phyloP scores from a whole-genome alignment of 208 protist genomes.

The Angomonas ambiguus region DNA sequence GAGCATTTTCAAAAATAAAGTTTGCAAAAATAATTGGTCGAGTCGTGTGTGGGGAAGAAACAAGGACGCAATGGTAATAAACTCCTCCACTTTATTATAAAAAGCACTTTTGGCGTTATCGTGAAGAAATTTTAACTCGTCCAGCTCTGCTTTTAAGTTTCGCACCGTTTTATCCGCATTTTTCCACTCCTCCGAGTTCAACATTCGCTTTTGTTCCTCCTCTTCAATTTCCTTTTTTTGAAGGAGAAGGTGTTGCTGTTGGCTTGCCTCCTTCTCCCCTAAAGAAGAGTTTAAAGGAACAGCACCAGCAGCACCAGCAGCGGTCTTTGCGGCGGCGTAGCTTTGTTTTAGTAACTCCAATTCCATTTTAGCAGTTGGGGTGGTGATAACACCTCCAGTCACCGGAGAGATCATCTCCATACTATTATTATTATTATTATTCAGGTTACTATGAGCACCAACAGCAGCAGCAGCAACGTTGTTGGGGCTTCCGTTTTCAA shows the following conservation, averaged over 20 bases:
- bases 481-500: too few species aligned
- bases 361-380: not conserved
- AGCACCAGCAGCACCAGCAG: too few species aligned
- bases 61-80: slow-evolving; percentile 27
- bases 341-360: slow-evolving; percentile 1
- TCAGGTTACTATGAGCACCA: not conserved
- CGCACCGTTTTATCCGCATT: slow-evolving; percentile 44
- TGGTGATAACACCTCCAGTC: too few species aligned
- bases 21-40: slow-evolving; percentile 34
- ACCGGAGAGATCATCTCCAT: not conserved
- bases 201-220: not conserved
- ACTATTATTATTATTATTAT: slow-evolving; percentile 12
- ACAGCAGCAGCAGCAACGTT: not conserved
- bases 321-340: not conserved
- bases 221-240: not conserved
- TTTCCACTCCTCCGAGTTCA: slow-evolving; percentile 25
- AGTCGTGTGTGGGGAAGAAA: slow-evolving; percentile 59
- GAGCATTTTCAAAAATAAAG: slow-evolving; percentile 60
- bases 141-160: slow-evolving; percentile 40
- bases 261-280: too few species aligned
- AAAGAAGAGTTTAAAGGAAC: too few species aligned
- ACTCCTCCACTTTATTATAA: slow-evolving; percentile 39
- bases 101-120: slow-evolving; percentile 33
- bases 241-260: not conserved
- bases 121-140: slow-evolving; percentile 49